Percentiles rank a stretch among this genome's conserved stretches.
phyloP scores from a whole-genome alignment of 495 filamentous ascomycete genomes.

The Parathielavia appendiculata region DNA sequence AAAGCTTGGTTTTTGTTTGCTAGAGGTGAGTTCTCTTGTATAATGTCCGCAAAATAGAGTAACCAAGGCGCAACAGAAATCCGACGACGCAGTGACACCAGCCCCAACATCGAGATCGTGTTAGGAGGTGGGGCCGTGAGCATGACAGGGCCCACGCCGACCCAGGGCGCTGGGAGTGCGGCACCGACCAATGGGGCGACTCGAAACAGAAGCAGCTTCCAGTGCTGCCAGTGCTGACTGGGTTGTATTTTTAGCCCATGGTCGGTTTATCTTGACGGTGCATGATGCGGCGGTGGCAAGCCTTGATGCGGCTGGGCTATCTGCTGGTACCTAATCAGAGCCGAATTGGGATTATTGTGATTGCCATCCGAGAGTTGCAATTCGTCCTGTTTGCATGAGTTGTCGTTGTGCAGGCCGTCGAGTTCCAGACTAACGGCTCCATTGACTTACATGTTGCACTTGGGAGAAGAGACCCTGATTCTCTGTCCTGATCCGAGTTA shows the following conservation, averaged over 20 bases:
- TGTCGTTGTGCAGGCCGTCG: neutral
- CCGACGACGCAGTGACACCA: neutral
- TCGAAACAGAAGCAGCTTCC: neutral
- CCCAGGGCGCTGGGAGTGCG: constrained; percentile 21
- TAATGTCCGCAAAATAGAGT: neutral
- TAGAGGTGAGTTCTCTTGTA: neutral
- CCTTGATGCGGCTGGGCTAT: neutral
- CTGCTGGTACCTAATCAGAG: neutral
- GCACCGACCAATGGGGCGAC: neutral
- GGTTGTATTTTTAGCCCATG: constrained; percentile 12
- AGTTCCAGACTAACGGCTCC: neutral
- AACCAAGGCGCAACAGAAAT: neutral
- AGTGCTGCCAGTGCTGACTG: neutral
- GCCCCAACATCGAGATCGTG: neutral
- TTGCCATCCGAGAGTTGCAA: neutral
- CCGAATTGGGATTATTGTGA: neutral
- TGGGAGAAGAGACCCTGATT: neutral
- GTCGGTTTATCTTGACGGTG: neutral
- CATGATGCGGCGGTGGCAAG: neutral
- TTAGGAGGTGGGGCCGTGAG: constrained; percentile 6
- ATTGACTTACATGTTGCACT: neutral
- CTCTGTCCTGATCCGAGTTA: neutral
- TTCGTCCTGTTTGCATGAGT: neutral
- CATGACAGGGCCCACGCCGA: constrained; percentile 18
- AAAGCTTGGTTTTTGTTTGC: neutral